Evolutionary conservation across 306 rosid species (phyloP).

Genomic region (Ormosia emarginata): DNA sequence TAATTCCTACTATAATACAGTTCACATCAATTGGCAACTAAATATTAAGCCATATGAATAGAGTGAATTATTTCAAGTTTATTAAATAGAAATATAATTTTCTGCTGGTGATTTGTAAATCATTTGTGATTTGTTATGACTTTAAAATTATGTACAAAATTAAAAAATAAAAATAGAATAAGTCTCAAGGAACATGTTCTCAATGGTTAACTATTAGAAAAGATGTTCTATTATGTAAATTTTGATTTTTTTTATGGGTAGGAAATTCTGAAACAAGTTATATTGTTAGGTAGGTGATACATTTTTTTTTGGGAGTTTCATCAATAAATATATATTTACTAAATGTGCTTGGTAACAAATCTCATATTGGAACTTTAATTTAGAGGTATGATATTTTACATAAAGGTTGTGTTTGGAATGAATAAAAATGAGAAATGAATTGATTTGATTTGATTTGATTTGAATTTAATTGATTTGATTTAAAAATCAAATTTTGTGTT

Average conservation of each 20-base stretch:
- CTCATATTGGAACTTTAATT: neutral
- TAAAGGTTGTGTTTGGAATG: too few species aligned
- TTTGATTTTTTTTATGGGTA: neutral
- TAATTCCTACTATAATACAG: neutral
- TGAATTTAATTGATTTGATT: too few species aligned
- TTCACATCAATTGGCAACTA: conserved; percentile 18
- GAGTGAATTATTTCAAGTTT: neutral
- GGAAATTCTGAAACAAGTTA: neutral
- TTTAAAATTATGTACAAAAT: too few species aligned
- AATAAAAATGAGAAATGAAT: too few species aligned
- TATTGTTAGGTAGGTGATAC: neutral
- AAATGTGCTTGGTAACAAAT: neutral
- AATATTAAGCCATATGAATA: conserved; percentile 7
- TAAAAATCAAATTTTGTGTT: too few species aligned
- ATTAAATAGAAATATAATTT: neutral
- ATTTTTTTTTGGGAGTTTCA: too few species aligned
- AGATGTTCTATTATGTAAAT: neutral
- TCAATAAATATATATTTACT: neutral
- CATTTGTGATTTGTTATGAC: neutral
- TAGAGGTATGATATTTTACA: neutral
- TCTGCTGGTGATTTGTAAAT: neutral
- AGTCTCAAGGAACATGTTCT: neutral
- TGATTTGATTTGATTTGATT: too few species aligned
- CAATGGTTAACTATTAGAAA: neutral
- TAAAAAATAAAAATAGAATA: too few species aligned